Evolutionary conservation across 768 basidiomycete species (phyloP), one percentile per base, ranked within the genome.

Genomic region (Dioszegia crocea): DNA sequence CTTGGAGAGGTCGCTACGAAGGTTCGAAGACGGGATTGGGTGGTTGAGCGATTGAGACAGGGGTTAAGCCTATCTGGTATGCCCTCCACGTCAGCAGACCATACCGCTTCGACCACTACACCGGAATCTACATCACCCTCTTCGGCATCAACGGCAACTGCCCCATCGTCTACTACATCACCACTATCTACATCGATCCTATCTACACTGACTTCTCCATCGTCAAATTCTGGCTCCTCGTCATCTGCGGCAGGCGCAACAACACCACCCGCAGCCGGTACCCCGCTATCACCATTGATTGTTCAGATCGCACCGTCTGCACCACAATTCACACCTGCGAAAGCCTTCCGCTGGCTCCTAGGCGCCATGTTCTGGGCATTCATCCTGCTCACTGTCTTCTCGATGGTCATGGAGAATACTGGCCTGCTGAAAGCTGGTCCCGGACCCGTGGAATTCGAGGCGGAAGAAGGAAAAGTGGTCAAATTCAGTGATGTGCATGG

Each of bases 401-500:
- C 91, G 0, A 86, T 96, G 31, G 81, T 96, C 66, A 84, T 97
- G 67, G 94, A 97, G 78, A 93, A 91, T 75, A 88, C 90, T 24
- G 93, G 93, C 3, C 81, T 97, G 40, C 84, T 96, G 80, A 94
- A 94, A 79, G 85, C 88, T 4, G 91, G 88, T 3, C 67, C 73
- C 9, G 84, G 84, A 29, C 85, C 87, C 60, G 78, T 86, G 26
- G 86, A 93, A 67, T 97, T 92, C 69, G 87, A 92, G 66, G 88
- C 90, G 0, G 74, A 68, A 59, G 78, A 87, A 73, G 88, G 86
- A 29, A 89, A 88, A 68, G 81, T 84, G 1, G 87, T 93, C 77
- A 92, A 84, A 68, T 98, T 99, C 73, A 86, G 84, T 62, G 96
- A 99, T 77, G 92, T 99, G 4, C 93, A 98, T 64, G 96, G 96